Evolutionary conservation across 768 basidiomycete genomes (phyloP), one percentile per base, ranked within the genome.

Genomic region (Agrocybe pediades): DNA sequence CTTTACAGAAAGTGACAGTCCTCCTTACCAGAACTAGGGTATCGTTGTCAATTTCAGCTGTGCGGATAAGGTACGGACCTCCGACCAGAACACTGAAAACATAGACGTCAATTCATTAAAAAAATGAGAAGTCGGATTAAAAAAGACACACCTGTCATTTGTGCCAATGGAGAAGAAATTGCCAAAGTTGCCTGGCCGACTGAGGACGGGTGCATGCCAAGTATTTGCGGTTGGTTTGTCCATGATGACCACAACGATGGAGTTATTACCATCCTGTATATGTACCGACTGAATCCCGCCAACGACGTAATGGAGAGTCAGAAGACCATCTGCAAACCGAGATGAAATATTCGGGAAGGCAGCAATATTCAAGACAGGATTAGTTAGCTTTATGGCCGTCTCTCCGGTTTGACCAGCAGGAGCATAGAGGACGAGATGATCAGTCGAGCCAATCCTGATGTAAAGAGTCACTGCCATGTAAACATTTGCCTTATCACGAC

Each of bases 1-100:
- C 11, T 7, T 40, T 33, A 48, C 17, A 4, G 45, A n/a, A n/a
- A n/a, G n/a, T n/a, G n/a, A n/a, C n/a, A 51, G 46, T 19, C n/a
- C 16, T 16, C 45, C 66, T 46, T 45, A 72, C 74, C 68, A 78
- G 50, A 26, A 58, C 52, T 6, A 79, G 56, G 1, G 69, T 76
- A 29, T 72, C 64, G 15, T 68, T 69, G 2, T 52, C 54, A 40
- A 84, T 72, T 2, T 67, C 60, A 8, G 82, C 83, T 9, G 72
- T 78, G 19, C 83, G 76, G 4, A 84, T 71, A 19, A 84, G 63
- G 53, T 83, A 83, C 1, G 83, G 82, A 0, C 83, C 83, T 27
- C 74, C 71, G 44, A 84, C 73, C 39, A 80, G 69, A 25, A 78
- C 68, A 15, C 76, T 77, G n/a, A n/a, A n/a, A n/a, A n/a, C n/a